Conservation (phyloP, 192 early-diverging fungal genomes). For the Chytriomyces sp. region DNA sequence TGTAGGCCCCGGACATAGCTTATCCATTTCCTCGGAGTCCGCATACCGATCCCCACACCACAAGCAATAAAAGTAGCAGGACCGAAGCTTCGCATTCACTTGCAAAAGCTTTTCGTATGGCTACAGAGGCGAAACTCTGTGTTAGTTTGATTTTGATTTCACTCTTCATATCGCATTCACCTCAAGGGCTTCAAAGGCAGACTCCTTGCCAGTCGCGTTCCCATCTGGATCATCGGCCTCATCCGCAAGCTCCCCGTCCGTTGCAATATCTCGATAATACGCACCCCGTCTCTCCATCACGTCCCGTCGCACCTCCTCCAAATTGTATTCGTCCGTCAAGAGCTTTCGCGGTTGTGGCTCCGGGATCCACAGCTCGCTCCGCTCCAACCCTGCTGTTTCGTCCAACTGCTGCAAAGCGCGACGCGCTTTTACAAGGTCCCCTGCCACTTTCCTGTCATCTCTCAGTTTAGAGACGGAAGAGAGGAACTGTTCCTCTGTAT, state of each 20-base stretch:
- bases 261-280: slow-evolving; percentile 38
- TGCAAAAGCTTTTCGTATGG: slow-evolving; percentile 49
- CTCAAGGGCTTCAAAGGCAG: slow-evolving; percentile 34
- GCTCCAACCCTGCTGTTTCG: not conserved
- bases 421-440: slow-evolving; percentile 15
- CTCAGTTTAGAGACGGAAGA: not conserved
- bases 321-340: slow-evolving; percentile 12
- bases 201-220: slow-evolving; percentile 36
- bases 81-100: slow-evolving; percentile 56
- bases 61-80: slow-evolving; percentile 62
- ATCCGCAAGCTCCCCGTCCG: slow-evolving; percentile 26
- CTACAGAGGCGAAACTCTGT: no score
- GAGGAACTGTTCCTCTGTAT: slow-evolving; percentile 8
- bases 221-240: slow-evolving; percentile 25
- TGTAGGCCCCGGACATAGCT: slow-evolving; percentile 61
- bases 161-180: slow-evolving; percentile 21
- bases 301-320: not conserved
- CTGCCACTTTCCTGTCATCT: not conserved
- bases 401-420: slow-evolving; percentile 15
- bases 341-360: slow-evolving; percentile 13
- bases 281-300: slow-evolving; percentile 20
- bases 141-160: slow-evolving; percentile 1
- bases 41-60: slow-evolving; percentile 66
- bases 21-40: slow-evolving; percentile 52
- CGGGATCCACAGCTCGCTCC: slow-evolving; percentile 14